Conservation (phyloP, 352 stramenopile species). For the Pythium myriotylum region DNA sequence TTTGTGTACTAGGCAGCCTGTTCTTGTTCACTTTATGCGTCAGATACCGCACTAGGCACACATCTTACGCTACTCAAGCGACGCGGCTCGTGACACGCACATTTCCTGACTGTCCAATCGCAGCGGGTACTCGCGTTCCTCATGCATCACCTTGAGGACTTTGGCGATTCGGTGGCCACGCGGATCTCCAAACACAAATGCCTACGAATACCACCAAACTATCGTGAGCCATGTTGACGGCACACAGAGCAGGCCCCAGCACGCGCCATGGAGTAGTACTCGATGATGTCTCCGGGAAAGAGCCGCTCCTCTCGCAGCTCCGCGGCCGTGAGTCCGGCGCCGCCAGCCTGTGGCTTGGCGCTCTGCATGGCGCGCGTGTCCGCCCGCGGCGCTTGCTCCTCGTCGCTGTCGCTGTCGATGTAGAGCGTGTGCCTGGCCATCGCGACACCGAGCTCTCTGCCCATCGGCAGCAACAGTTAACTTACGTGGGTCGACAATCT, state of each 20-base stretch:
- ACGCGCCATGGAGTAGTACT: constrained; percentile 73
- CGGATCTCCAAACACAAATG: constrained; percentile 68
- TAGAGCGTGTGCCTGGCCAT: constrained; percentile 1
- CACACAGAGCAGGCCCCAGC: background rate
- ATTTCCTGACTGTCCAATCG: constrained; percentile 71
- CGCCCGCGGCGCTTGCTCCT: constrained; percentile 4
- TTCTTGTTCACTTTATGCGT: background rate
- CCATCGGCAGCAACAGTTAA: constrained; percentile 20
- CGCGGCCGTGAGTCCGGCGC: constrained; percentile 49
- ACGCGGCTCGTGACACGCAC: too few relatives aligned
- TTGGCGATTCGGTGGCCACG: constrained; percentile 68
- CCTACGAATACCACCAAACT: constrained; percentile 27
- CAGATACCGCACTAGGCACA: too few relatives aligned
- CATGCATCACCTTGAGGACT: constrained; percentile 49
- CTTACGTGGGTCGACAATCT: background rate
- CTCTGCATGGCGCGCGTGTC: background rate
- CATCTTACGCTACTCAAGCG: too few relatives aligned
- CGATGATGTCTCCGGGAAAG: constrained; percentile 70
- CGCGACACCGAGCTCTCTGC: background rate
- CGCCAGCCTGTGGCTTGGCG: background rate
- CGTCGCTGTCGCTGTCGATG: constrained; percentile 17
- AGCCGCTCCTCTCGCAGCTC: constrained; percentile 64
- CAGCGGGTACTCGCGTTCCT: constrained; percentile 58
- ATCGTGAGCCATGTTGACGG: too few relatives aligned
- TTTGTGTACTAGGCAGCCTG: constrained; percentile 67